Base-by-base conservation (phyloP, 371 early-diverging fungal genomes). In the Blakeslea trispora region DNA sequence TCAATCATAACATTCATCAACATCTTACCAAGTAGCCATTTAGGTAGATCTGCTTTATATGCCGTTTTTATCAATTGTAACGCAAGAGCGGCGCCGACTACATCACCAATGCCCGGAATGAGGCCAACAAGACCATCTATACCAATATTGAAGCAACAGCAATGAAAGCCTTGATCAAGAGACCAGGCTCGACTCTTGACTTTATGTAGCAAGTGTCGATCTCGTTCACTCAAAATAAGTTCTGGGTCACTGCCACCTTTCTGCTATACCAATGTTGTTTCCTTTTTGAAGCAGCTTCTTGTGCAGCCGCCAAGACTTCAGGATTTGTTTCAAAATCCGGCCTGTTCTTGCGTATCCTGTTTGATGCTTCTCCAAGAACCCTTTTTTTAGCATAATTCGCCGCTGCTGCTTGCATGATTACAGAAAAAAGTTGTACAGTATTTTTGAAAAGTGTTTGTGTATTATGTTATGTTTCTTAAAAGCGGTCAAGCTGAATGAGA, bases 81-180 rank as follows among this genome's bases (percentile, higher is more conserved):
- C 2, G 77, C 68, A 34, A 82, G 48, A 18, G 55, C 23, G 1
- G 63, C 21, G 0, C 73, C 69, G 10, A 77, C 53, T 7, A 67
- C 45, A 52, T 82, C 82, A 13, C 82, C 82, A 45, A 82, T 55
- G 1, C 66, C 67, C 0, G 82, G 82, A 24, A 82, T 63, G 21
- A 82, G 32, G 6, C 82, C 82, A 18, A 82, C 45, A 8, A 82
- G 9, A 37, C 71, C 71, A 50, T 82, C 82, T 13, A 82, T 44
- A 0, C 82, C 81, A 17, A 82, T 39, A 15, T 53, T 64, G 32
- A 64, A 66, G 40, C 82, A 67, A 35, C 82, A 76, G 47, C 75
- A 76, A 6, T 64, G 41, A 51, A 65, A 65, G 2, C 79, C 79
- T 47, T 67, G 53, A 51, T 79, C 81, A 31, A 78, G 50, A 44